Evolutionary conservation across 2,329 filamentous ascomycete species (phyloP).

Genomic region (Aspergillus sp.): DNA sequence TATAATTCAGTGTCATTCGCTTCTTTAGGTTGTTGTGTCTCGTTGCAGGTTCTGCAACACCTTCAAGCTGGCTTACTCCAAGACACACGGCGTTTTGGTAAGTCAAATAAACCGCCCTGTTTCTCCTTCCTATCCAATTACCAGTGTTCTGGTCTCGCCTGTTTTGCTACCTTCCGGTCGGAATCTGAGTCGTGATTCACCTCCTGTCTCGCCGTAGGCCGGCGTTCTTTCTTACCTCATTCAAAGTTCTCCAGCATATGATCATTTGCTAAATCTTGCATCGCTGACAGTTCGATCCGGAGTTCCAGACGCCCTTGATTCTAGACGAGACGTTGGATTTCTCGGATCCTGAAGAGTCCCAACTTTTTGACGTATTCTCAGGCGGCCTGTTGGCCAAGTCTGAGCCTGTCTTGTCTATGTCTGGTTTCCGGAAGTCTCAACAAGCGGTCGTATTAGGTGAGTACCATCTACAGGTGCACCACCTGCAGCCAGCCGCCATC

Average conservation of each 20-base stretch:
- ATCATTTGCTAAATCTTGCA: slow-evolving; percentile 16
- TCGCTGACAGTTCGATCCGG: slow-evolving; percentile 38
- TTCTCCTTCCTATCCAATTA: slow-evolving; percentile 25
- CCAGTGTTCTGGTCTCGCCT: not conserved
- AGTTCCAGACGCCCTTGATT: slow-evolving; percentile 48
- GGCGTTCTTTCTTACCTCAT: not conserved
- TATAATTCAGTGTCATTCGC: slow-evolving; percentile 49
- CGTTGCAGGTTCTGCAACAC: slow-evolving; percentile 47
- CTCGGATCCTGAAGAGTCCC: slow-evolving; percentile 46
- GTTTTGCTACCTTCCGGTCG: not conserved
- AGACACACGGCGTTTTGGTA: slow-evolving; percentile 47
- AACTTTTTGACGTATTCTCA: slow-evolving; percentile 46
- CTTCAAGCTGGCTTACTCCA: slow-evolving; percentile 53
- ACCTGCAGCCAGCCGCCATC: not conserved
- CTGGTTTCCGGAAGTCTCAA: slow-evolving; percentile 75
- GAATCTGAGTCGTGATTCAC: slow-evolving; percentile 18
- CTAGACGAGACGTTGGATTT: slow-evolving; percentile 49
- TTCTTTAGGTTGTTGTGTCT: slow-evolving; percentile 41
- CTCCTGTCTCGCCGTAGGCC: slow-evolving; percentile 20
- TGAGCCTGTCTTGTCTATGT: slow-evolving; percentile 72
- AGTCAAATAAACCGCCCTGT: slow-evolving; percentile 25
- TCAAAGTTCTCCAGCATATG: slow-evolving; percentile 10
- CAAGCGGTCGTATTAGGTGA: slow-evolving; percentile 78
- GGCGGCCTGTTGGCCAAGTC: slow-evolving; percentile 56
- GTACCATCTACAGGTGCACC: slow-evolving; percentile 39